Base-by-base conservation (phyloP, 202 grass and related monocot species). In the Elaeis oleifera region DNA sequence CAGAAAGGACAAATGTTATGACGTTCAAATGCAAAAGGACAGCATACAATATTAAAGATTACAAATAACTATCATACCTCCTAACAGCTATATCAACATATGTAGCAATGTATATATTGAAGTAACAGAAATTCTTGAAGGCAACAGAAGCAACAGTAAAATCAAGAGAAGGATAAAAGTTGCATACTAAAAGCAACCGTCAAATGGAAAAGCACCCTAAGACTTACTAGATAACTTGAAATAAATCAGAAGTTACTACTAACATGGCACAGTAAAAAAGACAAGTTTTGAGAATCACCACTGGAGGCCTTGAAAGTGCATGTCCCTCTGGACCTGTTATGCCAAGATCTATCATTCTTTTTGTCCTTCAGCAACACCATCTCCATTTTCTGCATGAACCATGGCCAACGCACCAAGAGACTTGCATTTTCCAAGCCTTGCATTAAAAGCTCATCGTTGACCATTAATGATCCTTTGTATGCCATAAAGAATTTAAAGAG, bases 401-500 rank as follows among this genome's bases (percentile, higher is more conserved):
- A 97, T 97, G 51, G 92, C 84, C 65, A 97, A 63, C 5, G 92
- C 92, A 69, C 92, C 92, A 65, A 97, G 84, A 53, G 87, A 89
- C 54, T 97, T 97, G 82, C 92, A 97, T 63, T 91, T n/a, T 83
- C 56, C 51, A 97, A 71, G 51, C 88, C 92, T 86, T 97, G 81
- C 5, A 97, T 69, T 55, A 97, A 81, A 53, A 89, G 84, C 57
- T 97, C 92, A 79, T 97, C 92, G 0, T 70, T 89, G 56, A 97
- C 76, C 92, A 92, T 97, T 21, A 97, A 63, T 2, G 92, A 81
- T 25, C 92, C 92, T 76, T 97, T 97, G 54, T 97, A 97, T 72
- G 92, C 88, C 92, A 97, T 97, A 75, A 97, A 97, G 63, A 97
- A 97, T 77, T 97, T 97, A 82, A 97, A 74, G 92, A 97, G 70